Conservation (phyloP, 805 yeast species). For the Metschnikowia dekortorum region DNA sequence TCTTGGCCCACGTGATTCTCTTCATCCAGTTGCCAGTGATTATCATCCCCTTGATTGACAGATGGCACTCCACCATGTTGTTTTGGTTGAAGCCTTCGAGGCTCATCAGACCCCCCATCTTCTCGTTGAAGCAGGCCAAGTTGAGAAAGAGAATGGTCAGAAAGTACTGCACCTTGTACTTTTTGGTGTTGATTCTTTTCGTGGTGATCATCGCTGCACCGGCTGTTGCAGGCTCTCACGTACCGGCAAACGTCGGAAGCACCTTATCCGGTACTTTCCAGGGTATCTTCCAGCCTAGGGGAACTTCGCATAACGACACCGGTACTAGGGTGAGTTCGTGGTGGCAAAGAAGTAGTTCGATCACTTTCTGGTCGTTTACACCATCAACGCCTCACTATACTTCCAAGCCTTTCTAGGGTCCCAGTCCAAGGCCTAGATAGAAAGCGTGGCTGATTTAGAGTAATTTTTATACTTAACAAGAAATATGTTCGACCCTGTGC, state of each 20-base stretch:
- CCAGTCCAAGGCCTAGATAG: neutral
- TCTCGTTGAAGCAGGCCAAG: constrained; percentile 92
- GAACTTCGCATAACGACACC: constrained; percentile 78
- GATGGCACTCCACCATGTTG: constrained; percentile 97
- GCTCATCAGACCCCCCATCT: constrained; percentile 97
- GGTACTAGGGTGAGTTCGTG: constrained; percentile 35
- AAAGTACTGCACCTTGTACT: constrained; percentile 83
- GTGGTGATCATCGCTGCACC: constrained; percentile 84
- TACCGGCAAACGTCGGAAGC: constrained; percentile 37
- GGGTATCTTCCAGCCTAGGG: constrained; percentile 90
- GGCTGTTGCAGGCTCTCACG: constrained; percentile 68
- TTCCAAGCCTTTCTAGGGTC: constrained; percentile 41
- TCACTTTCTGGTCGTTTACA: constrained; percentile 46
- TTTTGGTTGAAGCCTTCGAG: constrained; percentile 98
- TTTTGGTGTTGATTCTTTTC: constrained; percentile 63
- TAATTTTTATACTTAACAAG: neutral
- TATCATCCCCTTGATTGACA: constrained; percentile 82
- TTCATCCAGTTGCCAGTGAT: constrained; percentile 87
- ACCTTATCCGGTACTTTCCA: constrained; percentile 35
- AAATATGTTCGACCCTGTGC: neutral
- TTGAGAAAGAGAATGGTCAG: constrained; percentile 96
- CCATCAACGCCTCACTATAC: constrained; percentile 53
- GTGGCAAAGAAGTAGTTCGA: constrained; percentile 17
- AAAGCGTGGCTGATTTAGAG: neutral
- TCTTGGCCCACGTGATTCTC: constrained; percentile 84